Base-by-base conservation (phyloP, 352 stramenopile species). In the Phytophthora fragariae region DNA sequence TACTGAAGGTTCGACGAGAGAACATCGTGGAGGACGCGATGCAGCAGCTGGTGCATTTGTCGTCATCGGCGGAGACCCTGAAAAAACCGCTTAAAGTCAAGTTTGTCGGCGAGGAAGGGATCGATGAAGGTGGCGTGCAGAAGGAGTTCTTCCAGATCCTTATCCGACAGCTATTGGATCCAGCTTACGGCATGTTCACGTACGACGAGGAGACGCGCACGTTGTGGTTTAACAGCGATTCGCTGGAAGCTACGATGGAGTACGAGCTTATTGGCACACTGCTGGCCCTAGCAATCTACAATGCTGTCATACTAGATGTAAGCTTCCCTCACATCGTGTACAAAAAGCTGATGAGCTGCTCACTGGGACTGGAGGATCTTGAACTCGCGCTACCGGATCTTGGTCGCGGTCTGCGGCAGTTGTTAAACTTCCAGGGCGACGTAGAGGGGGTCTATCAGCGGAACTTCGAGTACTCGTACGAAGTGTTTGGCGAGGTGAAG, bases 71-170 rank as follows among this genome's bases (percentile, higher is more conserved):
- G 0, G 86, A 91, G 19, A 80, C 84, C 14, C 54, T 95, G 31
- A 95, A 95, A 65, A 95, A 93, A 58, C 86, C 88, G 2, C 73
- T 95, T 0, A 95, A 95, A 52, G 85, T 95, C 27, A 93, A 95
- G 65, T 95, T 95, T 77, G 80, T 94, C 27, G 88, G 84, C 1
- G 88, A 95, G 74, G 88, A 95, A 80, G 88, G 88, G 11, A 80
- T 95, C 14, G 88, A 95, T 57, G 88, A 95, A 75, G 88, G 88
- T 37, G 88, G 88, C 8, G 88, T 95, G 14, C 83, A 88, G 39
- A 95, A 95, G 57, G 88, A 95, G 52, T 95, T 92, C 61, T 95
- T 95, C 47, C 88, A 95, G 75, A 93, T 94, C 49, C 75, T 95
- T 7, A 85, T 93, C 72, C 75, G 89, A 37, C 77, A 92, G 57